Conservation (phyloP, 768 basidiomycete genomes). For the Ramaria sp. region DNA sequence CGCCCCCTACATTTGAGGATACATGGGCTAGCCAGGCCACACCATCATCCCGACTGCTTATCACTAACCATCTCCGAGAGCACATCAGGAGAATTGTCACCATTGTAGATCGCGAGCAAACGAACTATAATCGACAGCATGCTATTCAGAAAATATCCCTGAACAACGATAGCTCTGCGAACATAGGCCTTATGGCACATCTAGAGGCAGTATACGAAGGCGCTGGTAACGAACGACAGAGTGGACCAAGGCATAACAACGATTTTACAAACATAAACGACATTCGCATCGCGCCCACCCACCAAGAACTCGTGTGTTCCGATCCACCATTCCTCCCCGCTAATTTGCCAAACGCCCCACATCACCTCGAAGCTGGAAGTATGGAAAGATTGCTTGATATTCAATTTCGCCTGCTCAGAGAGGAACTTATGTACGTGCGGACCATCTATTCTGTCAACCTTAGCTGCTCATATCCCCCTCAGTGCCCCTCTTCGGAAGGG, state of each 20-base stretch:
- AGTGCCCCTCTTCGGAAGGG: conserved; percentile 45
- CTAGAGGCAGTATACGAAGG: conserved; percentile 36
- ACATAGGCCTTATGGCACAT: conserved; percentile 29
- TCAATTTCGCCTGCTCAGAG: conserved; percentile 64
- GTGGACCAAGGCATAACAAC: conserved; percentile 59
- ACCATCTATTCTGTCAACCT: not conserved
- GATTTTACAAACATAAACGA: conserved; percentile 42
- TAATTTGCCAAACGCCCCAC: conserved; percentile 48
- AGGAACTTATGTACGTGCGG: conserved; percentile 49
- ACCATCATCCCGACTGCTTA: conserved; percentile 25
- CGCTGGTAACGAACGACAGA: conserved; percentile 38
- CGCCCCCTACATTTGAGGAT: conserved; percentile 35
- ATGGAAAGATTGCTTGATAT: conserved; percentile 63
- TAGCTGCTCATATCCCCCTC: not conserved
- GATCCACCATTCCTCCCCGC: conserved; percentile 49
- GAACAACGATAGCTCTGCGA: conserved; percentile 3
- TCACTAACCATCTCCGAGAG: conserved; percentile 24
- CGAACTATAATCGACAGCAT: conserved; percentile 14
- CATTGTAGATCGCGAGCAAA: conserved; percentile 42
- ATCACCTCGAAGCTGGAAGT: conserved; percentile 41
- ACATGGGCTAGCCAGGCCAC: conserved; percentile 21
- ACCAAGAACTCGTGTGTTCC: conserved; percentile 45
- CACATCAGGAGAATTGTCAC: conserved; percentile 21
- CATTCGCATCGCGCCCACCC: conserved; percentile 63
- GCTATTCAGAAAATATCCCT: conserved; percentile 8